Base-by-base conservation (phyloP, 78 protist genomes). In the Polysphondylium violaceum region DNA sequence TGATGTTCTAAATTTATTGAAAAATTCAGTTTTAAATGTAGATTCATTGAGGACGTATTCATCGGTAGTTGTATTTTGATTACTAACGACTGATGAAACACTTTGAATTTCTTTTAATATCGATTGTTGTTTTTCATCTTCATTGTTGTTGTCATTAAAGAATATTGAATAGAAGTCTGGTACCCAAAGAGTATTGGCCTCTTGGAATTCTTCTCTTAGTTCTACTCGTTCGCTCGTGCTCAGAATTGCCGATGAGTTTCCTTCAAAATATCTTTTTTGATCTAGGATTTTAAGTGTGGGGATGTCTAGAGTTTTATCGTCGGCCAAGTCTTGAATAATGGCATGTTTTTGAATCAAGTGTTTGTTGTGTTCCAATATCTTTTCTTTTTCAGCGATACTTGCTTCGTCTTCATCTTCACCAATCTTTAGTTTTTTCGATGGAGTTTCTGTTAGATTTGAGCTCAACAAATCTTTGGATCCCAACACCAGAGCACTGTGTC, bases 261-360 rank as follows among this genome's bases (percentile, higher is more conserved):
- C 75, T 67, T 79, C 88, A 53, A 79, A 79, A 40, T 79, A 79
- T 47, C 88, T 51, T 43, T 55, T 79, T 55, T 79, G 88, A 79
- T 79, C 76, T 14, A 44, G 71, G 19, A 79, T 79, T 40, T 67
- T 79, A 17, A 79, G 44, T 25, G 47, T 33, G n/a, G 88, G 74
- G n/a, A 40, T 35, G 2, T 71, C 35, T 41, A 9, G 27, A 17
- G 38, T 47, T 11, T 31, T 31, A 17, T 33, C 43, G 14, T 65
- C 60, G 33, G 64, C 76, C 23, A 79, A 67, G 17, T 79, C 88
- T 17, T 38, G 2, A 3, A 60, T 33, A 1, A 55, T 4, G 23
- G 41, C 27, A 67, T 79, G 75, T 16, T 79, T 56, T 36, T 67
- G n/a, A 1, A 79, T 25, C 5, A 67, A 11, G 36, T 36, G 44